These are phyloP conservation scores for Stachybotrys chlorohalonatus DNA, from an alignment of 2,329 filamentous ascomycete genomes.

Conservation along the genomic window DNA sequence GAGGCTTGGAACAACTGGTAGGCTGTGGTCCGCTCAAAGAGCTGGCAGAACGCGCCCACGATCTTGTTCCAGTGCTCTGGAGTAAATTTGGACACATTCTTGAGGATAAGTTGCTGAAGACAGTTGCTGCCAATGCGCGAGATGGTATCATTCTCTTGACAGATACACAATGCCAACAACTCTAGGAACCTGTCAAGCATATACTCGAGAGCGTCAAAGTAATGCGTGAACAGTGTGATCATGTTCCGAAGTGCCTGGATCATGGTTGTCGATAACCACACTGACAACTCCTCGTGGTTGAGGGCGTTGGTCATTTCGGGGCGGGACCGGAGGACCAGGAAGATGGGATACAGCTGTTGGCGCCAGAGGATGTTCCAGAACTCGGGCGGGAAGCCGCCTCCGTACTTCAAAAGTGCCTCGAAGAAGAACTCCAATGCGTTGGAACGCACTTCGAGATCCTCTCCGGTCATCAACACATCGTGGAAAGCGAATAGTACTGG, in stretches of 20 bases:
- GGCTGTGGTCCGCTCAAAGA: constrained; percentile 91
- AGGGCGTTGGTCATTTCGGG: constrained; percentile 94
- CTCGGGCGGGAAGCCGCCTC: constrained; percentile 80
- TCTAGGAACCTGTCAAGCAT: constrained; percentile 98
- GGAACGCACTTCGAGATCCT: constrained; percentile 91
- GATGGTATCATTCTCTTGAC: constrained; percentile 97
- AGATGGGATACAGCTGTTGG: constrained; percentile 94
- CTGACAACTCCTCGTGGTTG: constrained; percentile 93
- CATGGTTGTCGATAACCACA: constrained; percentile 99
- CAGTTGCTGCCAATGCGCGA: constrained; percentile 98
- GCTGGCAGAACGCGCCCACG: constrained; percentile 87
- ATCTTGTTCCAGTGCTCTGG: constrained; percentile 87
- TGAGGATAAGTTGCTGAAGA: constrained; percentile 88
- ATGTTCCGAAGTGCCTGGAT: constrained; percentile 97
- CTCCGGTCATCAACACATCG: constrained; percentile 97
- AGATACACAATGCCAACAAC: constrained; percentile 89
- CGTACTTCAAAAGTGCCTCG: constrained; percentile 81
- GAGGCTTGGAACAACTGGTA: constrained; percentile 90
- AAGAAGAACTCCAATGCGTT: constrained; percentile 94
- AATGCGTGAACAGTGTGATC: constrained; percentile 98
- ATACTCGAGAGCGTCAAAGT: constrained; percentile 91
- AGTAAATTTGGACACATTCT: constrained; percentile 90
- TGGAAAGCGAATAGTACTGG: constrained; percentile 97
- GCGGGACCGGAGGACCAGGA: constrained; percentile 92
- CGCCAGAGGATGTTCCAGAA: constrained; percentile 99